Evolutionary conservation across 1,284 basidiomycete species (phyloP), one percentile per base, ranked within the genome.

Genomic region (Microbotryum violaceum): DNA sequence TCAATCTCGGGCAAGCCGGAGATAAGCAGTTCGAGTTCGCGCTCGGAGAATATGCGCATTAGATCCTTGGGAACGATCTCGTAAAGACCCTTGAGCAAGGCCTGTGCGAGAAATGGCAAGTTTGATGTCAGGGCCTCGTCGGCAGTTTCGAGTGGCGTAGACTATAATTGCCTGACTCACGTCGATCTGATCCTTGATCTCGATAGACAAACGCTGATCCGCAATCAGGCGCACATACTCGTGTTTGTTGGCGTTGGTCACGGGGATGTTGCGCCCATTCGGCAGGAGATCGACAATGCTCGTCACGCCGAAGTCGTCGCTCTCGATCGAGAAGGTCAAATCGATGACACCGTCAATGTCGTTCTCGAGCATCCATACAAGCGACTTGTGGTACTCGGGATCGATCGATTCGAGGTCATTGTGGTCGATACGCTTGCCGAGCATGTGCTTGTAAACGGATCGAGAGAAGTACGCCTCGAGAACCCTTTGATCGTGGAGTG

Each of bases 391-490:
- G 53, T 94, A 94, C 76, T 97, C 91, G 1, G 93, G 92, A 77
- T 97, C 92, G 49, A 97, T 88, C 83, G 89, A 92, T 76, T 97
- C 92, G 33, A 97, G 86, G 74, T 97, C 92, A 70, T 85, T 83
- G 76, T 93, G 90, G 75, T 96, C 91, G 56, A 96, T 91, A 9
- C 84, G 87, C 74, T 92, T 91, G 49, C 88, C 89, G 42, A 97
- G 81, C 49, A 97, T 81, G 74, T 96, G 92, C 65, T 92, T 85
- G 79, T 97, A 96, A 75, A 97, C 78, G 69, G 92, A 94, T 66
- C 93, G 85, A 23, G 89, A 91, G 74, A 99, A 99, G 80, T 99
- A 97, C 12, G 96, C 96, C 75, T 99, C 96, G 46, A 99, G 83
- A 42, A 98, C 80, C 21, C 96, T 85, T 5, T 92, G 92, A 72